Evolutionary conservation across 208 protist species (phyloP).

Genomic region (Trypanosoma vivax): DNA sequence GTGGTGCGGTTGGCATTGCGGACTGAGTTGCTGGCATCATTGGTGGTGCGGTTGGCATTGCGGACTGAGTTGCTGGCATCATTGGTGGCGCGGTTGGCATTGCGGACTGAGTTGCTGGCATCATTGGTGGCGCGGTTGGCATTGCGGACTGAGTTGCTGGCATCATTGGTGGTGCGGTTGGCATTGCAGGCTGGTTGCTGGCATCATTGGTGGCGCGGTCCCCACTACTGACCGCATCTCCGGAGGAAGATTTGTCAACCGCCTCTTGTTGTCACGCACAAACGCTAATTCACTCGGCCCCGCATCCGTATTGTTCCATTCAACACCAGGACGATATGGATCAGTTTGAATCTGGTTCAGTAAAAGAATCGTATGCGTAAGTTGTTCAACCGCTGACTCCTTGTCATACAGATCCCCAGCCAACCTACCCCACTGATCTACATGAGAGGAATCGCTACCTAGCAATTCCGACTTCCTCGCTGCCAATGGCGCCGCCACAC

Average conservation of each 20-base stretch:
- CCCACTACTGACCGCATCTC: conserved; percentile 8
- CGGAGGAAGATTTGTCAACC: conserved; percentile 32
- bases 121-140: no score
- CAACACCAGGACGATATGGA: conserved; percentile 70
- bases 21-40: no score
- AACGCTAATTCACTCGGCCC: conserved; percentile 76
- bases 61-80: no score
- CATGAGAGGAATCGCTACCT: conserved; percentile 31
- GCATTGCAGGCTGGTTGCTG: no score
- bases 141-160: no score
- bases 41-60: no score
- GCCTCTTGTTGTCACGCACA: conserved; percentile 63
- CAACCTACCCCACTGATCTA: conserved; percentile 74
- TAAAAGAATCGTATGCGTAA: conserved; percentile 52
- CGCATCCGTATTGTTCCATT: conserved; percentile 61
- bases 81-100: no score
- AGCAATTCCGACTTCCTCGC: conserved; percentile 1
- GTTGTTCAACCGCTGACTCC: conserved; percentile 56
- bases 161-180: no score
- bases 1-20: no score
- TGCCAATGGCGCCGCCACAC: conserved; percentile 12
- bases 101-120: no score
- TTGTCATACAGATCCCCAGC: conserved; percentile 72
- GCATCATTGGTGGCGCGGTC: neutral
- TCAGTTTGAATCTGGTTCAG: conserved; percentile 82